These are phyloP conservation scores for Amanita muscaria DNA, from an alignment of 768 basidiomycete species.

Conservation along the genomic window DNA sequence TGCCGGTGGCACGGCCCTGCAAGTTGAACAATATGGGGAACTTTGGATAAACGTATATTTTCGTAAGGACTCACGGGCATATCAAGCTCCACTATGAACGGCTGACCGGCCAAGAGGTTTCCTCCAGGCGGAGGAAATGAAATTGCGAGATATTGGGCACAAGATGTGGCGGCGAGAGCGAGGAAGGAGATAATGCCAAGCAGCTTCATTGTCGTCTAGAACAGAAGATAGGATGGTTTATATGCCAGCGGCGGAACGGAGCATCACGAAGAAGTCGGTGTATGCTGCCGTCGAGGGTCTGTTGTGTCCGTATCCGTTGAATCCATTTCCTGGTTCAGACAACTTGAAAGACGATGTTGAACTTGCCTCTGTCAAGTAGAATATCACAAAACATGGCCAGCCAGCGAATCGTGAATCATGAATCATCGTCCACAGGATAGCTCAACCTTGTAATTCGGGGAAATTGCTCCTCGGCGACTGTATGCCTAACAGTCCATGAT, in stretches of 20 bases:
- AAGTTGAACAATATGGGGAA: background rate
- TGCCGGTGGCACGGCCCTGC: slow-evolving; percentile 30
- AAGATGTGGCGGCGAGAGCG: slow-evolving; percentile 16
- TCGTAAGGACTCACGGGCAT: slow-evolving; percentile 23
- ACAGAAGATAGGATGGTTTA: background rate
- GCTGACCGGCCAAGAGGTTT: slow-evolving; percentile 20
- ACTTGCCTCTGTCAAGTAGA: too few species aligned
- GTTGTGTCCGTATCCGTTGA: too few species aligned
- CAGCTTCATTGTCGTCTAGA: background rate
- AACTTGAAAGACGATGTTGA: too few species aligned
- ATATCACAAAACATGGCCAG: too few species aligned
- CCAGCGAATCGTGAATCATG: too few species aligned
- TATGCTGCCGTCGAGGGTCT: too few species aligned
- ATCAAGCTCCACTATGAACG: slow-evolving; percentile 29
- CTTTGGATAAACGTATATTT: background rate
- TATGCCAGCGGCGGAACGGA: background rate
- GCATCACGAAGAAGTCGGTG: too few species aligned
- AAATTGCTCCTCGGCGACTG: too few species aligned
- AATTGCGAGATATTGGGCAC: slow-evolving; percentile 28
- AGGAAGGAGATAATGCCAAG: slow-evolving; percentile 2
- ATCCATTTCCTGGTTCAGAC: too few species aligned
- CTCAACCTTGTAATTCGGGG: too few species aligned
- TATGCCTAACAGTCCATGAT: background rate
- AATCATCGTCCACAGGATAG: too few species aligned
- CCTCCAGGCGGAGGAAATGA: slow-evolving; percentile 22